A percentile compares a stretch with the other conserved stretches of the same genome.
phyloP scores from a whole-genome alignment of 2,329 filamentous ascomycete species.

The Trichoderma brevicompactum region DNA sequence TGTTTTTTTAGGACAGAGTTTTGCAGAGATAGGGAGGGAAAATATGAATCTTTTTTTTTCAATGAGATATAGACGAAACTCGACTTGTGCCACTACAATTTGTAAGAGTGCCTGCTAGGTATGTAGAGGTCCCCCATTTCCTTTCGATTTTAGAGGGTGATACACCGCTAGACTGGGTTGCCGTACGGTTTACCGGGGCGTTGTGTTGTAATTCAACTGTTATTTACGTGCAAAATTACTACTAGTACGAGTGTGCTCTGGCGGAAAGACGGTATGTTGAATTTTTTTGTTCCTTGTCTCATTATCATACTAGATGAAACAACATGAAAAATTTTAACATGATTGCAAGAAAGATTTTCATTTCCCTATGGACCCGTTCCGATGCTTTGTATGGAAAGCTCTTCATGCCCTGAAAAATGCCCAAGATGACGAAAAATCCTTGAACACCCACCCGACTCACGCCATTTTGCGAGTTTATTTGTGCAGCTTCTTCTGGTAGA shows the following conservation, averaged over 20 bases:
- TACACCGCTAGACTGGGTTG: not conserved
- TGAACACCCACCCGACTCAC: constrained; percentile 44
- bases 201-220: no score
- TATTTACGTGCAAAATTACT: no score
- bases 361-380: constrained; percentile 46
- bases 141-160: not conserved
- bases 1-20: constrained; percentile 25
- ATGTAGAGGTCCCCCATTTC: not conserved
- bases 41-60: not conserved
- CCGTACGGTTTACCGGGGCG: not conserved
- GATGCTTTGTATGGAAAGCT: constrained; percentile 45
- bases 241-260: not conserved
- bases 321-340: constrained; percentile 35
- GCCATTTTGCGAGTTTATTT: constrained; percentile 66
- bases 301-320: constrained; percentile 31
- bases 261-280: constrained; percentile 24
- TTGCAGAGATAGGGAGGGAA: constrained; percentile 10
- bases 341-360: constrained; percentile 44
- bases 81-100: not conserved
- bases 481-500: constrained; percentile 99
- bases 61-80: not conserved
- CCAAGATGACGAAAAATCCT: constrained; percentile 45
- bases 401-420: constrained; percentile 41
- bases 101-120: not conserved
- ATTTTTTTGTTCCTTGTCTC: constrained; percentile 27